Evolutionary conservation across 148 eudicot genomes (phyloP).

Genomic region (Camellia granthamiana): DNA sequence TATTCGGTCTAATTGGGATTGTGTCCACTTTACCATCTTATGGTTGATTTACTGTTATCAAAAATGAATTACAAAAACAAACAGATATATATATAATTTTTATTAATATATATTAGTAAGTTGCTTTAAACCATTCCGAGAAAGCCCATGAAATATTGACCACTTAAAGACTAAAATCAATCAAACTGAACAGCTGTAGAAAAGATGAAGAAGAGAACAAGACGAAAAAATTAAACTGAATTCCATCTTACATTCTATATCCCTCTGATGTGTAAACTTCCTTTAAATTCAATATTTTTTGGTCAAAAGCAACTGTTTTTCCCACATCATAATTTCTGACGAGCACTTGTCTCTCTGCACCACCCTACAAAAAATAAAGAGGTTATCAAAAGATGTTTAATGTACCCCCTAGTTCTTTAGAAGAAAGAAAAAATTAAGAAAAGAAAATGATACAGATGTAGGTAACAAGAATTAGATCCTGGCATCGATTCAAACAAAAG

Average conservation of each 20-base stretch:
- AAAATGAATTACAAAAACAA: neutral
- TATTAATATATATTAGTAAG: neutral
- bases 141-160: neutral
- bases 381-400: neutral
- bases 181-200: neutral
- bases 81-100: neutral
- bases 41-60: neutral
- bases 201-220: neutral
- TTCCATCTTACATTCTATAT: constrained; percentile 57
- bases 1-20: neutral
- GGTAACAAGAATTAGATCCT: neutral
- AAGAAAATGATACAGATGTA: neutral
- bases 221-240: constrained; percentile 3
- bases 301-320: constrained; percentile 70
- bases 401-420: neutral
- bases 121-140: neutral
- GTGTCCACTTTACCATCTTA: neutral
- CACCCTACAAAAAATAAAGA: constrained; percentile 40
- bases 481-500: neutral
- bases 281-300: constrained; percentile 66
- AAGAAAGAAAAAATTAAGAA: neutral
- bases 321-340: constrained; percentile 75
- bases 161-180: neutral
- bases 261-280: constrained; percentile 91
- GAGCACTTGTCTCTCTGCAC: constrained; percentile 89